phyloP scores from a whole-genome alignment of 1,284 basidiomycete genomes.

The Leucoagaricus sp. region DNA sequence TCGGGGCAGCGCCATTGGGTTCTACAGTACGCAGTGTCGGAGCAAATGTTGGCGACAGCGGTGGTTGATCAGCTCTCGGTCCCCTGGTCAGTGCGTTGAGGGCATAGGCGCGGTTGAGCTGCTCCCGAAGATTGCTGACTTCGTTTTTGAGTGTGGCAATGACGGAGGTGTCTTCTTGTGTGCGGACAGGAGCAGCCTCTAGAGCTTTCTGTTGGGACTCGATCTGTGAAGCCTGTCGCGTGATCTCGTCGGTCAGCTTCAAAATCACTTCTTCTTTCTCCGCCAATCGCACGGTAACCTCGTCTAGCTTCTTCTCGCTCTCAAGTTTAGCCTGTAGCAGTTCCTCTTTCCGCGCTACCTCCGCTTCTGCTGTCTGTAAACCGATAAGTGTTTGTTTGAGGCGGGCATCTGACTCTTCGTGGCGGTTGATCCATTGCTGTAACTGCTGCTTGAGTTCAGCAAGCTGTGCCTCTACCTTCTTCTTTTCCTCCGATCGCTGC shows the following conservation, averaged over 20 bases:
- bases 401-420: slow-evolving; percentile 86
- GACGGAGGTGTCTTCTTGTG: slow-evolving; percentile 81
- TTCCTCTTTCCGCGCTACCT: slow-evolving; percentile 76
- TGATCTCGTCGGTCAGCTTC: slow-evolving; percentile 79
- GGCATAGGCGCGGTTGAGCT: slow-evolving; percentile 92
- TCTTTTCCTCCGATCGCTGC: slow-evolving; percentile 90
- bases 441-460: slow-evolving; percentile 84
- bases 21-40: slow-evolving; percentile 66
- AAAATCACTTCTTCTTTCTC: slow-evolving; percentile 88
- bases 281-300: slow-evolving; percentile 70
- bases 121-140: slow-evolving; percentile 89
- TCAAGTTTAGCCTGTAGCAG: slow-evolving; percentile 78
- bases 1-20: slow-evolving; percentile 36
- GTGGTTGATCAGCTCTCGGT: slow-evolving; percentile 60
- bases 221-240: slow-evolving; percentile 73
- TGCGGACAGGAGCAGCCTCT: slow-evolving; percentile 60
- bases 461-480: slow-evolving; percentile 78
- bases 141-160: slow-evolving; percentile 91
- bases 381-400: slow-evolving; percentile 77
- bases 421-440: slow-evolving; percentile 80
- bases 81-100: slow-evolving; percentile 81
- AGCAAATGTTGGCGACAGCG: slow-evolving; percentile 81
- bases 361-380: slow-evolving; percentile 73
- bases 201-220: slow-evolving; percentile 79
- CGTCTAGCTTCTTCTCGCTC: slow-evolving; percentile 82